Evolutionary conservation across 106 monocot genomes (phyloP), one percentile per base, ranked within the genome.

Genomic region (Gastrodia elata): DNA sequence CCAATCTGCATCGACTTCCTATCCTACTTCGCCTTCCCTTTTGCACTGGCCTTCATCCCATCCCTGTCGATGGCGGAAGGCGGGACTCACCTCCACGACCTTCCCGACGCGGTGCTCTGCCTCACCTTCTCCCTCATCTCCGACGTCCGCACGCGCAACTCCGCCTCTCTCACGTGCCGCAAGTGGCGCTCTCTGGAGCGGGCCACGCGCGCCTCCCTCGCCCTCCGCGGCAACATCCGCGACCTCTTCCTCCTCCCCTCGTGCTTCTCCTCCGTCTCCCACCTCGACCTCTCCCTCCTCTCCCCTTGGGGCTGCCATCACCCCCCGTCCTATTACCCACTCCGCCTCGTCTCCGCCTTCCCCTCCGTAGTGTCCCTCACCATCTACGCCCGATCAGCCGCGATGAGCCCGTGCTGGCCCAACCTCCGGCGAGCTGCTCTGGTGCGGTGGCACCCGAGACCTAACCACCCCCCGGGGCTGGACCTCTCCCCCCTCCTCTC

Each of bases 361-460:
- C 98, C 93, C 33, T 24, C 32, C 18, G 80, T 91, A 26, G 56
- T 61, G 20, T 78, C 79, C 6, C 80, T 98, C 76, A 73, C 77
- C 33, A 72, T 93, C 42, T 98, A 98, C 73, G 85, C 83, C 25
- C 93, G 98, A 41, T 39, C 71, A 35, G 81, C 91, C 15, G 59
- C 83, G 39, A 81, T 97, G 33, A 79, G 81, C 5, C 76, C 80
- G 1, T 81, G 64, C 32, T 91, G 84, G 86, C 80, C 83, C 5
- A 7, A 28, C 11, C 79, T 98, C 42, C 77, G 72, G 44, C 72
- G 43, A n/a, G 88, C 73, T 46, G 69, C 79, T 73, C 87, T 98
- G 46, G 88, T 98, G 28, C 79, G 97, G 8, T 93, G 93, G 93
- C 91, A 98, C 85, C 90, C 83, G 83, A 85, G 93, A 2, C 91